Evolutionary conservation across 1,139 yeast genomes (phyloP).

Genomic region (Suhomyces terraborum): DNA sequence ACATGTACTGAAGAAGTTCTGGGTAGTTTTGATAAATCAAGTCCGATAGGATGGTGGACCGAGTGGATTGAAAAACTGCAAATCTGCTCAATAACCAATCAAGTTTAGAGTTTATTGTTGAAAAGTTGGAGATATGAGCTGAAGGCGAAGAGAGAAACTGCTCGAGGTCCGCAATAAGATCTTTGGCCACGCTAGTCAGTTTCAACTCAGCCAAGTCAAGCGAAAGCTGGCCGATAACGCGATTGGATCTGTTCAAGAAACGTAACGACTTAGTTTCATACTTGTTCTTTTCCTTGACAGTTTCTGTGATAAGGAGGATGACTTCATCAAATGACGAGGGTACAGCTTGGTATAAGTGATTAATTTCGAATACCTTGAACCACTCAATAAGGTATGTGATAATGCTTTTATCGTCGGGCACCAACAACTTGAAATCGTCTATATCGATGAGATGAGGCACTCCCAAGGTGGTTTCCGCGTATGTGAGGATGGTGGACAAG

Average conservation of each 20-base stretch:
- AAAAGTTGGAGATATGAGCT: conserved; percentile 1
- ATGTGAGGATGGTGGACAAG: conserved; percentile 24
- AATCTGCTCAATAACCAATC: conserved; percentile 7
- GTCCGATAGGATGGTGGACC: conserved; percentile 18
- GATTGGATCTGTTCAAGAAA: conserved; percentile 29
- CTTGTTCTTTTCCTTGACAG: conserved; percentile 30
- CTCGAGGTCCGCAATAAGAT: conserved; percentile 2
- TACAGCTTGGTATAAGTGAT: not conserved
- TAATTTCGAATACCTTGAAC: conserved; percentile 53
- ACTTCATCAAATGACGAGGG: conserved; percentile 20
- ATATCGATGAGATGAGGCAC: conserved; percentile 61
- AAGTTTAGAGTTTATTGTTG: conserved; percentile 12
- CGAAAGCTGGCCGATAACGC: conserved; percentile 16
- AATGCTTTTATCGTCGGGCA: conserved; percentile 68
- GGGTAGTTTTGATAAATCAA: conserved; percentile 26
- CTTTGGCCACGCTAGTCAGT: not conserved
- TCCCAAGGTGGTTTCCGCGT: conserved; percentile 45
- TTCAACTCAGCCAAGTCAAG: conserved; percentile 7
- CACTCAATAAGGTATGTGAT: conserved; percentile 66
- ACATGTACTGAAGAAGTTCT: conserved; percentile 15
- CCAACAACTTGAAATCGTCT: conserved; percentile 54
- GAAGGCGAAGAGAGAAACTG: not conserved
- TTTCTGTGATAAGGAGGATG: conserved; percentile 23
- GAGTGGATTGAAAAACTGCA: conserved; percentile 14
- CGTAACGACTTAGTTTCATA: conserved; percentile 37